Base-by-base conservation (phyloP, 805 yeast species). In the Pachysolen tannophilus region DNA sequence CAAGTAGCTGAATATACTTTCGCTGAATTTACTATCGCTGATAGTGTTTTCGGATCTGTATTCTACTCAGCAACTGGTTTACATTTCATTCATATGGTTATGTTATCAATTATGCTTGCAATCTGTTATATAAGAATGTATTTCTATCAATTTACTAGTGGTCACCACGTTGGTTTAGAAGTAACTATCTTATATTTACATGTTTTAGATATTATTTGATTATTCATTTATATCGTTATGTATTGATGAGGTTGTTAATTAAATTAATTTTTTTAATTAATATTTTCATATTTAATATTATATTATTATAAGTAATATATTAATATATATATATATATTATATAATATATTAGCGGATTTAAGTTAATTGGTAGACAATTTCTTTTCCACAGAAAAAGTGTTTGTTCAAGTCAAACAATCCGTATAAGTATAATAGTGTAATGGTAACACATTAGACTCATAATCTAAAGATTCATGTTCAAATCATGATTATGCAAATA, bases 141-240 rank as follows among this genome's bases (percentile, higher is more conserved):
- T 30, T 31, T 34, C 20, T 44, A 45, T 37, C 49, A 47, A 33
- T 42, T 48, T 16, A 48, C 52, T 37, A 41, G 33, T 35, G 46
- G 39, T 24, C 52, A 48, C 36, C 51, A 49, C 38, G 41, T 48
- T 17, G 47, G 45, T 19, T 48, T 33, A 40, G 53, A 49, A 40
- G 41, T 43, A 21, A 48, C 52, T 37, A 43, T 48, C 18, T 38
- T 49, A 36, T 45, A 43, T 28, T 43, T 43, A 42, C 54, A 49
- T 41, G 49, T 49, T 25, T 38, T 49, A 40, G 54, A 49, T 48
- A 44, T 49, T 23, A 47, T 49, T 32, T 49, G 54, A 49, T 44
- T 49, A 45, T 47, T 49, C 37, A 38, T 49, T 40, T 49, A 43
- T 31, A 42, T 49, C 19, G 35, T 48, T 18, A 41, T 47, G 41